Percentiles rank a stretch among this genome's conserved stretches.
These are phyloP conservation scores for Myochromella boudieri DNA, from an alignment of 768 basidiomycete species.

Conservation along the genomic window DNA sequence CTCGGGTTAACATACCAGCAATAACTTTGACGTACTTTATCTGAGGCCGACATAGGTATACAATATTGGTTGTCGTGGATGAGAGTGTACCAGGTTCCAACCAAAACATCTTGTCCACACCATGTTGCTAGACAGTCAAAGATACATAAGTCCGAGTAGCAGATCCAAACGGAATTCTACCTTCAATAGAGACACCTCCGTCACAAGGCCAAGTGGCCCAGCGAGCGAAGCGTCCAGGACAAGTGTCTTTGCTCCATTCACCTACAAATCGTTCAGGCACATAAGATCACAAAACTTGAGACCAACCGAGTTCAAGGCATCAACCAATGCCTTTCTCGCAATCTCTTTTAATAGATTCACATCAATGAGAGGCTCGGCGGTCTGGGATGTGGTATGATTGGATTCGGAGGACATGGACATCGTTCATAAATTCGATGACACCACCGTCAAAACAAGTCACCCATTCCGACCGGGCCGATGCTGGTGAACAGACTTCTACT, in stretches of 20 bases:
- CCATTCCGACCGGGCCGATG: conserved; percentile 7
- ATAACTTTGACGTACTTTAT: conserved; percentile 87
- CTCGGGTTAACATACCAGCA: conserved; percentile 63
- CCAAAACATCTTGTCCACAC: conserved; percentile 99
- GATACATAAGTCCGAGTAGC: not conserved
- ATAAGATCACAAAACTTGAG: conserved; percentile 1
- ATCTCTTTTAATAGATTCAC: conserved; percentile 72
- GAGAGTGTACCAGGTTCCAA: conserved; percentile 86
- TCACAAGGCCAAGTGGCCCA: conserved; percentile 92
- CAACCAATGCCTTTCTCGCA: conserved; percentile 77
- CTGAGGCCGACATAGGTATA: conserved; percentile 89
- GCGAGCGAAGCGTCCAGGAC: conserved; percentile 88
- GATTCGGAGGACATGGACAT: conserved; percentile 16
- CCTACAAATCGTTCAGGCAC: conserved; percentile 38
- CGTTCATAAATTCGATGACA: not conserved
- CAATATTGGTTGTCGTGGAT: conserved; percentile 82
- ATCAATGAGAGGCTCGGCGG: conserved; percentile 48
- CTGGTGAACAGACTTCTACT: not conserved
- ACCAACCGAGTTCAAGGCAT: conserved; percentile 79
- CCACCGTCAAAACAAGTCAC: not conserved
- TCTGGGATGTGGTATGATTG: conserved; percentile 11
- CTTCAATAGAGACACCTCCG: conserved; percentile 91
- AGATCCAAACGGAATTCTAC: conserved; percentile 35
- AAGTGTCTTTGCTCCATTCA: conserved; percentile 93
- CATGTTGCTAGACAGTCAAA: conserved; percentile 76